A percentile compares a stretch with the other conserved stretches of the same genome.
phyloP scores from a whole-genome alignment of 257 asterid genomes.

The Paraleonurus japonicus region DNA sequence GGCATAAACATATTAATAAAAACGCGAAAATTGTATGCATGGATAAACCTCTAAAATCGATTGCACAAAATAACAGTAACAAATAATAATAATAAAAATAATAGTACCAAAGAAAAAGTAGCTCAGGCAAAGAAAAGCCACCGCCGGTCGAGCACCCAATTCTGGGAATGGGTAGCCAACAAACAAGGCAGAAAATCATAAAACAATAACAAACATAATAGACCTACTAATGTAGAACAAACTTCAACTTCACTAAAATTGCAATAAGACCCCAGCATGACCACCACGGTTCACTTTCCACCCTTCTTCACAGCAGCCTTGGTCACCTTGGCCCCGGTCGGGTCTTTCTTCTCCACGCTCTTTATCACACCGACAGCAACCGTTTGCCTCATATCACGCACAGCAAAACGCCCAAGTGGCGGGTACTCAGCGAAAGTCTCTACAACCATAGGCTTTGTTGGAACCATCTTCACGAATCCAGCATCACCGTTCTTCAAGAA shows the following conservation, averaged over 20 bases:
- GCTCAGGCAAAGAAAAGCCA: constrained; percentile 19
- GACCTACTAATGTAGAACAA: too few relatives aligned
- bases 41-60: too few relatives aligned
- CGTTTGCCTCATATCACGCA: constrained; percentile 76
- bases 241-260: not conserved
- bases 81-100: too few relatives aligned
- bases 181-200: constrained; percentile 21
- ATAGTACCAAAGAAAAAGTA: too few relatives aligned
- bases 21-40: too few relatives aligned
- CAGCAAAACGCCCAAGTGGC: constrained; percentile 71
- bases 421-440: constrained; percentile 64
- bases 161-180: constrained; percentile 27
- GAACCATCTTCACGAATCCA: constrained; percentile 67
- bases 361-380: constrained; percentile 58
- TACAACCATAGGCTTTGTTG: constrained; percentile 80
- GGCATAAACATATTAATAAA: too few relatives aligned
- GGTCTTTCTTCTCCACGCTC: constrained; percentile 67
- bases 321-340: constrained; percentile 74
- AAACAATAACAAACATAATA: not conserved
- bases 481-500: constrained; percentile 75
- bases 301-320: constrained; percentile 82
- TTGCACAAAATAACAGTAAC: too few relatives aligned
- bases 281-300: constrained; percentile 29
- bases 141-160: constrained; percentile 23
- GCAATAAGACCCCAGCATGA: not conserved